A percentile compares a stretch with the other conserved stretches of the same genome.
These are phyloP conservation scores for Serpula lacrymans DNA, from an alignment of 768 basidiomycete species.

Conservation along the genomic window DNA sequence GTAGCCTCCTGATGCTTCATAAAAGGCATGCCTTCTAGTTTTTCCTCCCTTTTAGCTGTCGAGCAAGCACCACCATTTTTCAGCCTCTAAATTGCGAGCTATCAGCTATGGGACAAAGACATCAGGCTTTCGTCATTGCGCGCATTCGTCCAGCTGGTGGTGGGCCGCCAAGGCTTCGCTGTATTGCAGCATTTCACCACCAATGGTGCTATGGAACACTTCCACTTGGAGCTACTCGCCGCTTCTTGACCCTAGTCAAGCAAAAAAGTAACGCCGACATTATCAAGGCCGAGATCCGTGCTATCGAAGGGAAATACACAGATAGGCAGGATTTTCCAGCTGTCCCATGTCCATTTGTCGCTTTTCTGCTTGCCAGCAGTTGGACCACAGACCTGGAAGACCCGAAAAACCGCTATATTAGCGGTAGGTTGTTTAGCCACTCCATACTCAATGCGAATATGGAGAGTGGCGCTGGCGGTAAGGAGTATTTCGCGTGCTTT, in stretches of 20 bases:
- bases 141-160: constrained; percentile 23
- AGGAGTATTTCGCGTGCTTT: constrained; percentile 6
- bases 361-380: constrained; percentile 26
- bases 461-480: constrained; percentile 24
- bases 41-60: too few relatives aligned
- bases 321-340: constrained; percentile 11
- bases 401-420: constrained; percentile 7
- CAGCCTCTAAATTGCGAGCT: too few relatives aligned
- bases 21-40: too few relatives aligned
- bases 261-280: constrained; percentile 35
- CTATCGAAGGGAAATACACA: constrained; percentile 30
- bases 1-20: too few relatives aligned
- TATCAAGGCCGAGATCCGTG: constrained; percentile 31
- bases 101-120: constrained; percentile 43
- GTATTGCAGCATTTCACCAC: constrained; percentile 37
- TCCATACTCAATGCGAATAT: constrained; percentile 18
- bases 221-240: constrained; percentile 28
- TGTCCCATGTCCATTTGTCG: constrained; percentile 31
- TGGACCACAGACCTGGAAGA: constrained; percentile 28
- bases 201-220: constrained; percentile 37
- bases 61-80: too few relatives aligned
- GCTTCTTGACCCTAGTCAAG: constrained; percentile 31
- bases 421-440: constrained; percentile 13
- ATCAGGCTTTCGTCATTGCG: constrained; percentile 40
- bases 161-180: constrained; percentile 31